Conservation (phyloP, 2,329 filamentous ascomycete species). For the Arthrobotrys musiformis region DNA sequence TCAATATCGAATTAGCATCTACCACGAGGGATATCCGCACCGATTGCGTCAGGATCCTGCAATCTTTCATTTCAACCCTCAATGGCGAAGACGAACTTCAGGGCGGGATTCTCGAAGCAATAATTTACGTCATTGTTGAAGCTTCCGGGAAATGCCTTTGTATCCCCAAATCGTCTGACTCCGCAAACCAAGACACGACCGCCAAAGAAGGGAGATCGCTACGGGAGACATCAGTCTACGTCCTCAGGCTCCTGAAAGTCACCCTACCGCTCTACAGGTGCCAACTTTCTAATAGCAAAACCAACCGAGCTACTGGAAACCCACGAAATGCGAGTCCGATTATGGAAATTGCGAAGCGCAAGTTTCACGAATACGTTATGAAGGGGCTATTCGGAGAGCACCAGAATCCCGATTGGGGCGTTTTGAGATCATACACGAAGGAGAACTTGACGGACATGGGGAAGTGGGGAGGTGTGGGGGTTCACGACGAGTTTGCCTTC, state of each 20-base stretch:
- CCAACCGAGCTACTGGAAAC: neutral
- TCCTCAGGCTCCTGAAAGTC: conserved; percentile 56
- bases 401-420: conserved; percentile 27
- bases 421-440: conserved; percentile 12
- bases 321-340: neutral
- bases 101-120: conserved; percentile 54
- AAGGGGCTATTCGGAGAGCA: conserved; percentile 39
- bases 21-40: conserved; percentile 48
- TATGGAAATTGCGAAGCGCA: conserved; percentile 21
- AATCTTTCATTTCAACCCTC: conserved; percentile 43
- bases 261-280: conserved; percentile 39
- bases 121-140: conserved; percentile 54
- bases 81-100: conserved; percentile 39
- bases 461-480: conserved; percentile 36
- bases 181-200: neutral
- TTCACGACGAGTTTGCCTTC: conserved; percentile 31
- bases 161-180: neutral
- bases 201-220: conserved; percentile 12
- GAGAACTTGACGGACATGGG: neutral
- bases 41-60: conserved; percentile 49
- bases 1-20: conserved; percentile 22
- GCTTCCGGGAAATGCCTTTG: conserved; percentile 52
- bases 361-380: conserved; percentile 43
- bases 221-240: conserved; percentile 56
- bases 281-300: conserved; percentile 17